Percentiles rank a stretch among this genome's conserved stretches.
These are phyloP conservation scores for Daldinia eschscholtzii DNA, from an alignment of 2,329 filamentous ascomycete genomes.

Conservation along the genomic window DNA sequence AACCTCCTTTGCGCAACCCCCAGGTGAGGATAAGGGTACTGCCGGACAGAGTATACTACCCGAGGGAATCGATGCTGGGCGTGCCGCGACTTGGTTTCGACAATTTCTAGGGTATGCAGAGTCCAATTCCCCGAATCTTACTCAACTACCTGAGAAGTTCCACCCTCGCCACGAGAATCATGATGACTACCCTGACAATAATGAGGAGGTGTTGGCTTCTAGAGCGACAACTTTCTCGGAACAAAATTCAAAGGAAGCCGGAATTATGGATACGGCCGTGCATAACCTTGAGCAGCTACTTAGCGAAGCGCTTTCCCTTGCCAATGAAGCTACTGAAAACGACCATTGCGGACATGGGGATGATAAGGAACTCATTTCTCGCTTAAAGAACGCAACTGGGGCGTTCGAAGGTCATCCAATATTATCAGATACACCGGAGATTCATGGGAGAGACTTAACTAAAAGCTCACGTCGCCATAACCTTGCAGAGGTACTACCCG, in stretches of 20 bases:
- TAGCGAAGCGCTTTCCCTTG: constrained; percentile 60
- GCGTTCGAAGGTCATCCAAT: neutral
- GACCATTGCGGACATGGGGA: constrained; percentile 45
- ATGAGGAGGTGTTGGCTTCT: constrained; percentile 32
- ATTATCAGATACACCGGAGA: neutral
- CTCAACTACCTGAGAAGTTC: constrained; percentile 46
- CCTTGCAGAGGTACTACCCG: constrained; percentile 18
- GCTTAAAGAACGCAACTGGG: constrained; percentile 16
- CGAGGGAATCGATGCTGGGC: constrained; percentile 41
- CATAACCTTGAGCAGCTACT: constrained; percentile 61
- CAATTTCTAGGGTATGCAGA: constrained; percentile 46
- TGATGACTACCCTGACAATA: constrained; percentile 35
- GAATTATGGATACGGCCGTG: constrained; percentile 47
- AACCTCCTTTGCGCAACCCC: constrained; percentile 11
- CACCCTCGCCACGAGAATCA: constrained; percentile 43
- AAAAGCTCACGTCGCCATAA: neutral
- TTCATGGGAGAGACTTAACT: neutral
- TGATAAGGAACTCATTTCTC: constrained; percentile 38
- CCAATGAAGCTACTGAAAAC: constrained; percentile 56
- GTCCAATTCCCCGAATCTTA: constrained; percentile 39
- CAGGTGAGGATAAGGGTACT: constrained; percentile 14
- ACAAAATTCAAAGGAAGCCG: constrained; percentile 43
- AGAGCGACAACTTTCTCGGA: constrained; percentile 48
- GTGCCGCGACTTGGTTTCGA: constrained; percentile 49
- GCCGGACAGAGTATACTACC: constrained; percentile 25